These are phyloP conservation scores for Mortierella sp. DNA, from an alignment of 371 early-diverging fungal genomes.

Conservation along the genomic window DNA sequence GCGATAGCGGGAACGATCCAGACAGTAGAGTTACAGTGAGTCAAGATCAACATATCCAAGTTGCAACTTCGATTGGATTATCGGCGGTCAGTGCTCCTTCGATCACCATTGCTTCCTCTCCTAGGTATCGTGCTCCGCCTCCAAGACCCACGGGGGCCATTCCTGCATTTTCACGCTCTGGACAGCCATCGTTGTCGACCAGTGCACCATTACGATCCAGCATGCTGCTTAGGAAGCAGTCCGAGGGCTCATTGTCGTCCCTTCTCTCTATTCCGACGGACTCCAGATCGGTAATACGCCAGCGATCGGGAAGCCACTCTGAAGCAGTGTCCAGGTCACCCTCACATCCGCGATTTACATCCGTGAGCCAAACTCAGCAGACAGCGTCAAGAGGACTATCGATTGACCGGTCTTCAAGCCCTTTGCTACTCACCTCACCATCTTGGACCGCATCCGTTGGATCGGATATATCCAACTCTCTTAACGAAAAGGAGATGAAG, in stretches of 20 bases:
- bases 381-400: background rate
- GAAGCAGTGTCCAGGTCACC: conserved; percentile 1
- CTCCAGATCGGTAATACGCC: conserved; percentile 16
- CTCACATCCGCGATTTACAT: conserved; percentile 18
- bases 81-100: conserved; percentile 8
- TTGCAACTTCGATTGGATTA: background rate
- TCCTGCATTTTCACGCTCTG: background rate
- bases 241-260: conserved; percentile 31
- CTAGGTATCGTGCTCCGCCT: conserved; percentile 27
- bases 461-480: conserved; percentile 15
- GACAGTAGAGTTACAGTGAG: background rate
- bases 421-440: conserved; percentile 23
- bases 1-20: background rate
- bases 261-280: conserved; percentile 22
- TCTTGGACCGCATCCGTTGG: conserved; percentile 45
- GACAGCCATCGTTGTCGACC: conserved; percentile 4
- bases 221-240: conserved; percentile 28
- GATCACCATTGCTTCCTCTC: conserved; percentile 23
- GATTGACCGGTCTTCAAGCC: conserved; percentile 28
- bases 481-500: conserved; percentile 74
- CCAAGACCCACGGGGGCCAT: conserved; percentile 27
- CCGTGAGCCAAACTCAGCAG: conserved; percentile 2
- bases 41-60: background rate
- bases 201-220: conserved; percentile 32
- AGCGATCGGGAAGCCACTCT: conserved; percentile 47